Base-by-base conservation (phyloP, 371 early-diverging fungal genomes). In the Haplosporangium sp. region DNA sequence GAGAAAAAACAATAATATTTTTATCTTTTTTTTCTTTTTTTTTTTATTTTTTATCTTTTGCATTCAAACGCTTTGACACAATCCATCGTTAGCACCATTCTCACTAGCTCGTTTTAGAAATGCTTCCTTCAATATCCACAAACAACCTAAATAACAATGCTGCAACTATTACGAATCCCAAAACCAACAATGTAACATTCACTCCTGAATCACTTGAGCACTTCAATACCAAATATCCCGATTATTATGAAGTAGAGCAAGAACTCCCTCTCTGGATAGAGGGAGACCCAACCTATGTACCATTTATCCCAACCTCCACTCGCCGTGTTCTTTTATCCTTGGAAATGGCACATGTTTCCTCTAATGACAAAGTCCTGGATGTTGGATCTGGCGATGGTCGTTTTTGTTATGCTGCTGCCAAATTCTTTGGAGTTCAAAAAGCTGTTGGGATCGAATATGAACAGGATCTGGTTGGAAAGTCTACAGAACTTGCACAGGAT, bases 371-470 rank as follows among this genome's bases (percentile, higher is more conserved):
- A n/a, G 71, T 91, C 3, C 64, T 91, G 4, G 91, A 91, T 72
- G 77, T 91, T n/a, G 91, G 91, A 13, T 90, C 89, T 58, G 91
- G 91, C 15, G 91, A 91, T 69, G 91, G 91, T 4, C 84, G 91
- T 20, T 87, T 91, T 58, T 88, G 89, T 13, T 86, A 85, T 44
- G 89, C 88, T 15, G 89, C 91, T 1, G 86, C 85, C 1, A 53
- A 82, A 11, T 85, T 86, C 35, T 88, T 84, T 58, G 72, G 84
- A 8, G 88, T 85, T 5, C 52, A 75, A 48, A 68, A 74, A 40
- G 91, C 90, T 8, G 69, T 87, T 6, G 91, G 91, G 0, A 85
- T 91, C 39, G 90, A 91, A 61, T 86, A 84, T n/a, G 90, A 90
- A 27, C 69, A 69, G 7, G 74, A 82, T 37, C 76, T 89, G 34